These are phyloP conservation scores for Zizania latifolia DNA, from an alignment of 176 grass and related monocot genomes.

Conservation along the genomic window DNA sequence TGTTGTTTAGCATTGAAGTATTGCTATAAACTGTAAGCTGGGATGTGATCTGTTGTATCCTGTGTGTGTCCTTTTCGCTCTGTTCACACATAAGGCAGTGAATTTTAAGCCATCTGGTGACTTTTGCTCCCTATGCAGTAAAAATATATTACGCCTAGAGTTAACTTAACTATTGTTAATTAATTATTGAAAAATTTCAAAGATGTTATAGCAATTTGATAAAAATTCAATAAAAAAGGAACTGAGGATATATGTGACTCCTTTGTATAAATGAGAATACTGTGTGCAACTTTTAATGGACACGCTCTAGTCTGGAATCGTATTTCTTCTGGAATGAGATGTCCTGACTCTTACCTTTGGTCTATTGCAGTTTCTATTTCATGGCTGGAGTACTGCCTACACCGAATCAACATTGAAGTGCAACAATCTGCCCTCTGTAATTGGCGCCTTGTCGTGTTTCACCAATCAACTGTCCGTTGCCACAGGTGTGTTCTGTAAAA, in stretches of 20 bases:
- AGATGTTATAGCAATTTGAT: too few species aligned
- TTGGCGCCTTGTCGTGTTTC: constrained; percentile 17
- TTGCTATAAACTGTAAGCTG: neutral
- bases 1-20: constrained; percentile 1
- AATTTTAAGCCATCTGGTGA: too few species aligned
- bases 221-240: too few species aligned
- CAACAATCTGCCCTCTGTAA: constrained; percentile 26
- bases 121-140: too few species aligned
- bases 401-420: constrained; percentile 13
- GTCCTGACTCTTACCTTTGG: neutral
- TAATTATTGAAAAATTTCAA: too few species aligned
- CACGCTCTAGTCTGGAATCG: neutral
- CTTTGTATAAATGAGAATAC: neutral
- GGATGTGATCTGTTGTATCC: too few species aligned
- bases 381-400: neutral
- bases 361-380: neutral
- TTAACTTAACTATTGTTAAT: too few species aligned
- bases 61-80: neutral
- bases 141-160: too few species aligned
- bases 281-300: neutral
- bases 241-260: neutral
- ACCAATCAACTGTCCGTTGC: neutral
- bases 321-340: neutral
- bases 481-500: neutral
- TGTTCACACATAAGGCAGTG: neutral